These are phyloP conservation scores for Leavenworthia alabamica DNA, from an alignment of 345 rosid species.

Conservation along the genomic window DNA sequence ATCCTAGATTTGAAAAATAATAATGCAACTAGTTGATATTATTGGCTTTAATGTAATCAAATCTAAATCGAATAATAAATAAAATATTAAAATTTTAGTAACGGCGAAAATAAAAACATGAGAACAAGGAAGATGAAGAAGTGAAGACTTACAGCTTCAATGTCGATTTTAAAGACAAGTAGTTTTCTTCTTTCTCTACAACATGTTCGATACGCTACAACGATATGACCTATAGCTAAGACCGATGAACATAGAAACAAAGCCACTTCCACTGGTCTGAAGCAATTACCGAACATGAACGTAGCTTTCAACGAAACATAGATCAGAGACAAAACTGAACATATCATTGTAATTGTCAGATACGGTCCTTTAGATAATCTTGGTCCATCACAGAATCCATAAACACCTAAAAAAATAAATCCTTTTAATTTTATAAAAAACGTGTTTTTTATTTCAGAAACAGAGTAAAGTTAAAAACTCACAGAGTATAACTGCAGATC, in stretches of 20 bases:
- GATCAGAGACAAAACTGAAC: constrained; percentile 60
- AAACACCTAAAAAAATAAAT: constrained; percentile 48
- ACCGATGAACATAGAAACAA: constrained; percentile 56
- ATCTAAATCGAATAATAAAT: constrained; percentile 9
- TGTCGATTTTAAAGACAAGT: constrained; percentile 86
- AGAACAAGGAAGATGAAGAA: background rate
- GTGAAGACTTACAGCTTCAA: constrained; percentile 84
- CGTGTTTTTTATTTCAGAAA: background rate
- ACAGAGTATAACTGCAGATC: constrained; percentile 89
- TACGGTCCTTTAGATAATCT: constrained; percentile 69
- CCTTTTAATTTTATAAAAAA: background rate
- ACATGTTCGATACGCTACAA: constrained; percentile 75
- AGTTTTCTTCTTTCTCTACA: constrained; percentile 91
- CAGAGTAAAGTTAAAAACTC: constrained; percentile 28
- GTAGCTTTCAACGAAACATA: constrained; percentile 76
- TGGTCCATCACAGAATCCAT: constrained; percentile 83
- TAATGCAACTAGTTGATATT: constrained; percentile 16
- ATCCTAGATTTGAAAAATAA: constrained; percentile 17
- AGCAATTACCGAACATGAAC: constrained; percentile 45
- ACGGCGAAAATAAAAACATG: no score
- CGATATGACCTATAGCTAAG: constrained; percentile 64
- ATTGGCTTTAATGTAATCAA: constrained; percentile 28
- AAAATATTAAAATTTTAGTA: constrained; percentile 1
- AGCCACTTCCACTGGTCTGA: constrained; percentile 55
- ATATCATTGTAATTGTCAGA: constrained; percentile 56